phyloP scores from a whole-genome alignment of 345 rosid genomes.

The Citrus sp. region DNA sequence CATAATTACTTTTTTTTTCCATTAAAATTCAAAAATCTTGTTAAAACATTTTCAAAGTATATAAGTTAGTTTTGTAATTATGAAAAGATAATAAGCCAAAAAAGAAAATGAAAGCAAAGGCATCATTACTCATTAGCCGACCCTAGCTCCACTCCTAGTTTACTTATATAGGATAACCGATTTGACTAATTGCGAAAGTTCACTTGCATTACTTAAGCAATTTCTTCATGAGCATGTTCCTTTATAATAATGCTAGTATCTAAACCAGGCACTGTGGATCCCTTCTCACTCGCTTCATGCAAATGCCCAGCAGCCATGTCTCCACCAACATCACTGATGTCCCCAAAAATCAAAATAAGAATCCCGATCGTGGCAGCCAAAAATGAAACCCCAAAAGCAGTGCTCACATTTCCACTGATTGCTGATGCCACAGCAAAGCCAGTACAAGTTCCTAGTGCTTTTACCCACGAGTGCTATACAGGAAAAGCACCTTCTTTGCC shows the following conservation, averaged over 20 bases:
- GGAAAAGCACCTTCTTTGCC: slow-evolving; percentile 55
- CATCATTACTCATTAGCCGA: too few relatives aligned
- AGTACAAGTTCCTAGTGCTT: slow-evolving; percentile 39
- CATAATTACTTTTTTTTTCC: too few relatives aligned
- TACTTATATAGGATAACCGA: background rate
- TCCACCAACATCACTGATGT: slow-evolving; percentile 50
- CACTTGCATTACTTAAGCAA: background rate
- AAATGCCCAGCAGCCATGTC: slow-evolving; percentile 44
- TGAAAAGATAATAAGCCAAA: too few relatives aligned
- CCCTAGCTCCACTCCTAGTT: background rate
- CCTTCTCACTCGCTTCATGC: slow-evolving; percentile 11
- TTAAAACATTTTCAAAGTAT: too few relatives aligned
- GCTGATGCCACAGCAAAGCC: slow-evolving; percentile 53
- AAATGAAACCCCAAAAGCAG: slow-evolving; percentile 41
- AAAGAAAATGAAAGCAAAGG: too few relatives aligned
- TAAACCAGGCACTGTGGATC: background rate
- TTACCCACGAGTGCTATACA: slow-evolving; percentile 46
- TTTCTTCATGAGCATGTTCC: too few relatives aligned
- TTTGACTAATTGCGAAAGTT: background rate
- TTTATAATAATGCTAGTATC: too few relatives aligned
- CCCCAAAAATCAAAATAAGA: slow-evolving; percentile 36
- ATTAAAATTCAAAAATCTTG: too few relatives aligned
- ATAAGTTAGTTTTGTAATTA: too few relatives aligned
- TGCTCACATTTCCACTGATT: slow-evolving; percentile 29
- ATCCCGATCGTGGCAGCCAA: slow-evolving; percentile 25